phyloP scores from a whole-genome alignment of 2,329 filamentous ascomycete species.

The Penicillium oxalicum region DNA sequence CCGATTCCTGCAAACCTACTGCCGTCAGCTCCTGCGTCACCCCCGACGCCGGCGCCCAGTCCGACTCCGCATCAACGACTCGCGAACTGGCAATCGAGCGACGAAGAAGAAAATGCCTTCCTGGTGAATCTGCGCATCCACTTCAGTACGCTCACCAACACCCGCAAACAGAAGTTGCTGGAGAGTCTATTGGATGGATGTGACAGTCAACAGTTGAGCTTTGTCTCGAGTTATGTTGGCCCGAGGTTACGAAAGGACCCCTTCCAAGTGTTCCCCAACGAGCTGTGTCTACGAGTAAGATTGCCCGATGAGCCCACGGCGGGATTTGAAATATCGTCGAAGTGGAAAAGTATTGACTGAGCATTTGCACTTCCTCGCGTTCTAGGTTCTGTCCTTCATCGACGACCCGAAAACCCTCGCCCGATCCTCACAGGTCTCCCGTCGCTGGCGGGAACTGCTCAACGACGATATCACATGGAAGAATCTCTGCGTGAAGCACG shows the following conservation, averaged over 20 bases:
- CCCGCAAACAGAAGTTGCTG: conserved; percentile 72
- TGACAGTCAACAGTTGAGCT: conserved; percentile 90
- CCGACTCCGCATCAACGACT: conserved; percentile 57
- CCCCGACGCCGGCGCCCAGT: conserved; percentile 62
- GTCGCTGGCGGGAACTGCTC: conserved; percentile 84
- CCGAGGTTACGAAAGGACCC: conserved; percentile 93
- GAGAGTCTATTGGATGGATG: conserved; percentile 88
- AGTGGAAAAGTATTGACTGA: background rate
- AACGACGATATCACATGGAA: conserved; percentile 99
- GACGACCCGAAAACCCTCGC: conserved; percentile 93
- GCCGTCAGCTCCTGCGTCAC: conserved; percentile 59
- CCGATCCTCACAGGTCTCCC: conserved; percentile 91
- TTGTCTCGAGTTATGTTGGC: conserved; percentile 92
- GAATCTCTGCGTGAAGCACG: conserved; percentile 90
- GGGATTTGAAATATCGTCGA: background rate
- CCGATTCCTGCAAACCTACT: conserved; percentile 56
- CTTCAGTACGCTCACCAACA: conserved; percentile 70
- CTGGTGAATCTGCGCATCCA: conserved; percentile 71
- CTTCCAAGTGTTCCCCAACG: conserved; percentile 84
- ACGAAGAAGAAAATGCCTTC: conserved; percentile 72
- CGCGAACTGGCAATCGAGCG: conserved; percentile 43
- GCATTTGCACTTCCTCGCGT: background rate
- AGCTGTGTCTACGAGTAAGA: conserved; percentile 79
- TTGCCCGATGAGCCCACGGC: background rate
- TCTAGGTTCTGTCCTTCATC: conserved; percentile 95